Conservation (phyloP, 2,329 filamentous ascomycete genomes). For the Colletotrichum horii region DNA sequence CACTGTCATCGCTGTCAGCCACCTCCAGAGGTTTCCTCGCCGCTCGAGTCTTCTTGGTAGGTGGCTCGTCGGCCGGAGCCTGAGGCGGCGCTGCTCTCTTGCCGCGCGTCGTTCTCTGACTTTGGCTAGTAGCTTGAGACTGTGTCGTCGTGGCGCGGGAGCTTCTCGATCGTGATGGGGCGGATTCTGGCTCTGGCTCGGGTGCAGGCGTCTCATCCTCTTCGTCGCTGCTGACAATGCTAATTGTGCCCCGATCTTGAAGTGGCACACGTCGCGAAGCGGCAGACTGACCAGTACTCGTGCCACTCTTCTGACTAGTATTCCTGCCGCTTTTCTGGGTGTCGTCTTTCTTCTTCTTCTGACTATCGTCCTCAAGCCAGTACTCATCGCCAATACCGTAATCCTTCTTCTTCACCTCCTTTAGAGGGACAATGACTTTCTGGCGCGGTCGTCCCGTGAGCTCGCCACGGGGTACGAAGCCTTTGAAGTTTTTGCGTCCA, state of each 20-base stretch:
- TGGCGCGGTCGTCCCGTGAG: slow-evolving; percentile 43
- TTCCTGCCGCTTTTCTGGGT: slow-evolving; percentile 25
- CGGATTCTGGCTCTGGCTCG: not conserved
- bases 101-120: slow-evolving; percentile 28
- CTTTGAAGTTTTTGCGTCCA: slow-evolving; percentile 94
- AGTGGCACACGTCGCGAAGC: not conserved
- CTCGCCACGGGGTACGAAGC: slow-evolving; percentile 71
- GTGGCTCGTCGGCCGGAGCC: slow-evolving; percentile 31
- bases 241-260: slow-evolving; percentile 26
- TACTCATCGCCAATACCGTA: slow-evolving; percentile 79
- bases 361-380: slow-evolving; percentile 66
- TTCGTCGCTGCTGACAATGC: slow-evolving; percentile 43
- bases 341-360: slow-evolving; percentile 33
- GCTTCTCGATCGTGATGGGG: not conserved
- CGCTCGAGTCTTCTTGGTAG: slow-evolving; percentile 36
- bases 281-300: not conserved
- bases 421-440: slow-evolving; percentile 70
- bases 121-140: slow-evolving; percentile 33
- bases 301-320: slow-evolving; percentile 24
- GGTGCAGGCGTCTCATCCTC: slow-evolving; percentile 26
- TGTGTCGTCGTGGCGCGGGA: slow-evolving; percentile 26
- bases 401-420: slow-evolving; percentile 73
- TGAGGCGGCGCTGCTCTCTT: slow-evolving; percentile 39
- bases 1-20: slow-evolving; percentile 52
- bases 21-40: slow-evolving; percentile 38